Evolutionary conservation across 106 monocot species (phyloP), one percentile per base, ranked within the genome.

Genomic region (Dioscorea alata): DNA sequence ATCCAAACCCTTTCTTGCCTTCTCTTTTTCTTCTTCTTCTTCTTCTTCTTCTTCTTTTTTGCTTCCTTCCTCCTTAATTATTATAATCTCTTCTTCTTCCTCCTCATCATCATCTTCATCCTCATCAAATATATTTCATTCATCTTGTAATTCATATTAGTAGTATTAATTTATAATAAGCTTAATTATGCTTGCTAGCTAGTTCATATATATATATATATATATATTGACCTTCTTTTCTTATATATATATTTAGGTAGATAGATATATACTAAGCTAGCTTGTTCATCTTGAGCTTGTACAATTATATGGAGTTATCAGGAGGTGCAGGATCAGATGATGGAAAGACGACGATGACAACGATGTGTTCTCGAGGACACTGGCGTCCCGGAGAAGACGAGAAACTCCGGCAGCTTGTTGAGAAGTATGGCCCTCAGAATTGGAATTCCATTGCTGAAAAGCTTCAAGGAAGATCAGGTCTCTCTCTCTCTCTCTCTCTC

Each of bases 371-470:
- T 0, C 60, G 87, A 49, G 93, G 86, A 13, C 93, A 94, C 76
- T 94, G 93, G 93, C 60, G 90, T 70, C 89, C 93, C 21, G 68
- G 78, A n/a, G 93, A 94, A 65, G 93, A 94, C 49, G 86, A 90
- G 78, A 94, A 75, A 68, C 73, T 94, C 31, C 66, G 72, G 73
- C 72, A 76, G 71, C 82, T 94, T 13, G 93, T 94, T 12, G 73
- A 90, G 51, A 28, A 87, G 78, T 87, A 87, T 35, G 93, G 93
- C n/a, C 84, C 93, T 6, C 89, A 84, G 71, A 94, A 94, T 73
- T 94, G 93, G 93, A 94, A 94, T 60, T 87, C 77, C 4, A 85
- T 94, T 42, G 83, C 93, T 0, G 90, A 94, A 65, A 90, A 94
- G 66, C 76, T 93, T 48, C 73, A 81, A 61, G 93, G 89, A 48